Evolutionary conservation across 2,329 filamentous ascomycete species (phyloP), one percentile per base, ranked within the genome.

Genomic region (Triangularia verruculosa): DNA sequence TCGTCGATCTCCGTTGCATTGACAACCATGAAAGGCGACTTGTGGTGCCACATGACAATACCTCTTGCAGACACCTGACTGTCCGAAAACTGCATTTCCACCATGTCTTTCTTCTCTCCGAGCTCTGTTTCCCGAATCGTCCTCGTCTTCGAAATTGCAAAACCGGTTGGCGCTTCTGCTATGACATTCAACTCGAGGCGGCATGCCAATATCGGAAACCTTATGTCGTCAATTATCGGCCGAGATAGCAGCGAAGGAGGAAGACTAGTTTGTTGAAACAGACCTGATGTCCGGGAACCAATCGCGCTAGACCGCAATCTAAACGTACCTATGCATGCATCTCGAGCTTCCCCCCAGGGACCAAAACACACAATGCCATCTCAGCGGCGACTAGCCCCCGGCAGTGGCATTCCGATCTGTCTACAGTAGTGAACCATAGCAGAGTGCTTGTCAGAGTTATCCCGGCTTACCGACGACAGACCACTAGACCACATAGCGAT

Each of bases 221-320:
- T 68, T 69, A 69, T 59, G 54, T 65, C 61, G 57, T 28, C 62
- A 65, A 67, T 64, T 66, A 69, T 70, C 67, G 67, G 67, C 68
- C 68, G 64, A 70, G 63, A 69, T 65, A 70, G 65, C 64, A 62
- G 64, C 68, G 66, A 68, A 57, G 59, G 53, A 47, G 61, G 56
- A 57, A 56, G 58, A 57, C 53, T 58, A 61, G 63, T 57, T 27
- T 60, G 60, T 68, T 68, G 65, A 69, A 70, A 71, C 67, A 66
- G 63, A 56, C 59, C 47, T 58, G 60, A 54, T 27, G 51, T 43
- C 56, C 53, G 62, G 47, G 63, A 61, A 57, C 67, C 66, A 71
- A 68, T 68, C 61, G 67, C 51, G 43, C 58, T 62, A 52, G 60
- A 51, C 39, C 52, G 34, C 62, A 64, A 66, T 69, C 56, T 63